Base-by-base conservation (phyloP, 2,329 filamentous ascomycete species). In the Phialophora expanda region DNA sequence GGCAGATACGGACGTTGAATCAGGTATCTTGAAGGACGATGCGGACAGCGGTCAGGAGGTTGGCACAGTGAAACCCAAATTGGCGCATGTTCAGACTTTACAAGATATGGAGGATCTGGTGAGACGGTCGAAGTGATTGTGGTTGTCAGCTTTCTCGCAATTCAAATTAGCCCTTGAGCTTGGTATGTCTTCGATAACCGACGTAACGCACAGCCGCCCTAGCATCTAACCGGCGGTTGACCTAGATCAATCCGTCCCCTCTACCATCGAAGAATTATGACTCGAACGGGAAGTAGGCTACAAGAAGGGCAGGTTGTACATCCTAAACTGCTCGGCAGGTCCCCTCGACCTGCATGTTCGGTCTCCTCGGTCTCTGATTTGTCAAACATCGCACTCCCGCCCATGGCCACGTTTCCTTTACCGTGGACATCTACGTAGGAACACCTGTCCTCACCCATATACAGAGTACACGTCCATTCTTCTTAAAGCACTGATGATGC, bases 31-130 rank as follows among this genome's bases (percentile, higher is more conserved):
- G 53, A 55, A 55, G 53, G 30, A 28, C 14, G 26, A 30, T n/a
- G 24, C 8, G 24, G 46, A 63, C 9, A 61, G 50, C 9, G 59
- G 28, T 12, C 68, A 70, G 50, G 61, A 50, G 30, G 48, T 51
- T 9, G 68, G 68, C n/a, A 63, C 68, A n/a, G 61, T 66, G 32
- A 70, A 68, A 28, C 68, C 68, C n/a, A 60, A 64, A 34, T 56
- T 68, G n/a, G 63, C 57, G 9, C 68, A 70, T 32, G 61, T 70
- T 22, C 68, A 62, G 53, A 70, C 68, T 14, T 34, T 69, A 48
- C 46, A 64, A 28, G 66, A 69, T 44, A 64, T 69, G 66, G 64
- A 66, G 20, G 63, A 68, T 32, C 4, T 58, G 38, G 53, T 38
- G 56, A 66, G 44, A 24, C 48, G 60, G 50, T 32, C 64, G 9